Evolutionary conservation across 2,329 filamentous ascomycete genomes (phyloP), one percentile per base, ranked within the genome.

Genomic region (Botrytis elliptica): DNA sequence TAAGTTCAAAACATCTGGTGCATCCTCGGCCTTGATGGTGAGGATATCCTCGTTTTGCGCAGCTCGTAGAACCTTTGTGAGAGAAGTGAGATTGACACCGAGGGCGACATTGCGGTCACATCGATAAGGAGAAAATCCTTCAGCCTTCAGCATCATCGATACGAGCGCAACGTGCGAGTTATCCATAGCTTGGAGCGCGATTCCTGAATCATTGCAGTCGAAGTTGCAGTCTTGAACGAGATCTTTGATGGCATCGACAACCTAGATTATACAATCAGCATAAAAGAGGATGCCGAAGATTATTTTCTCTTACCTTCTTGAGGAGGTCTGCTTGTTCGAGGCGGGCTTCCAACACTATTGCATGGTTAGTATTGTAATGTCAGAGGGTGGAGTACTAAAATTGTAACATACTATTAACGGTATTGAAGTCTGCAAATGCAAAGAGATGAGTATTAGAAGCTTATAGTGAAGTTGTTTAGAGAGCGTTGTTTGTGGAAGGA

Each of bases 141-240:
- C 96, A 75, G 95, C 93, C 86, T 96, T 96, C 83, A 99, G 92
- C 88, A 97, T 91, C 96, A 99, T 99, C 78, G 96, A 98, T 71
- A 99, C 96, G 72, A 99, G 93, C 76, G 96, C 96, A 80, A 99
- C 96, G 85, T 99, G 96, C 69, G 95, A 98, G 90, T 98, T 99
- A 88, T 99, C 96, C 97, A 99, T 99, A 81, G 96, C 96, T 85
- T 99, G 96, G 73, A 99, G 93, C 70, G 95, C 95, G 81, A 99
- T 96, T 76, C 96, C 96, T 72, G 94, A 95, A 88, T 99, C 97
- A 92, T 98, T 99, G 92, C 97, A 99, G 88, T 99, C 96, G 86
- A 99, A 99, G 86, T 99, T 99, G 91, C 96, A 99, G 86, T 99
- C 96, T 85, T 98, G 96, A 71, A 99, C 96, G 70, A 99, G 91